Percentiles rank a stretch among this genome's conserved stretches.
These are phyloP conservation scores for Epichloe sibirici DNA, from an alignment of 2,329 filamentous ascomycete genomes.

Conservation along the genomic window DNA sequence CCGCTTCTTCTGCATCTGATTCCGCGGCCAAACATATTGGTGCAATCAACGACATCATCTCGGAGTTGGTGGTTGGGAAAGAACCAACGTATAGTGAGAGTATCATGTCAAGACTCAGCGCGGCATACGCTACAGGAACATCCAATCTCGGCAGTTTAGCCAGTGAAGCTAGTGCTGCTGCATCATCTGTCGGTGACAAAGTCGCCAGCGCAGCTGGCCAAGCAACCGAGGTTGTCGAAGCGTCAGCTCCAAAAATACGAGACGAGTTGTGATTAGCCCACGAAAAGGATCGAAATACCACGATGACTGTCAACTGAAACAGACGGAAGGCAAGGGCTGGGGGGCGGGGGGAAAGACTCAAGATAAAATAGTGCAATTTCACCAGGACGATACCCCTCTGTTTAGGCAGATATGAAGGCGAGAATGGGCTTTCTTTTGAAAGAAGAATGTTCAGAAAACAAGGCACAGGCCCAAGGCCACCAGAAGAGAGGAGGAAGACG, in stretches of 20 bases:
- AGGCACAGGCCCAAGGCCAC: too few species aligned
- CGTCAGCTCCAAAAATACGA: constrained; percentile 20
- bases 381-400: neutral
- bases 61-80: constrained; percentile 63
- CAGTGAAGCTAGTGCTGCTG: constrained; percentile 21
- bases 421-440: neutral
- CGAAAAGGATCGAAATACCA: too few species aligned
- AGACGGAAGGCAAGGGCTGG: neutral
- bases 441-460: neutral
- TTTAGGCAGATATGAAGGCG: neutral
- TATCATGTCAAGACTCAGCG: constrained; percentile 58
- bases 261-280: constrained; percentile 30
- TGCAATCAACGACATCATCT: constrained; percentile 58
- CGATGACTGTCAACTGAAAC: neutral
- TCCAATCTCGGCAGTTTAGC: constrained; percentile 37
- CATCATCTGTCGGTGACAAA: constrained; percentile 22
- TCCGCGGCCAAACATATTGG: constrained; percentile 53
- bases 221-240: constrained; percentile 31
- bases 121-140: constrained; percentile 57
- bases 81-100: constrained; percentile 75
- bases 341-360: neutral
- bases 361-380: neutral
- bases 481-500: too few species aligned
- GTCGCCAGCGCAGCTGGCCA: constrained; percentile 26
- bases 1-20: constrained; percentile 42